Conservation (phyloP, 106 monocot genomes). For the Phalaenopsis aphrodite region DNA sequence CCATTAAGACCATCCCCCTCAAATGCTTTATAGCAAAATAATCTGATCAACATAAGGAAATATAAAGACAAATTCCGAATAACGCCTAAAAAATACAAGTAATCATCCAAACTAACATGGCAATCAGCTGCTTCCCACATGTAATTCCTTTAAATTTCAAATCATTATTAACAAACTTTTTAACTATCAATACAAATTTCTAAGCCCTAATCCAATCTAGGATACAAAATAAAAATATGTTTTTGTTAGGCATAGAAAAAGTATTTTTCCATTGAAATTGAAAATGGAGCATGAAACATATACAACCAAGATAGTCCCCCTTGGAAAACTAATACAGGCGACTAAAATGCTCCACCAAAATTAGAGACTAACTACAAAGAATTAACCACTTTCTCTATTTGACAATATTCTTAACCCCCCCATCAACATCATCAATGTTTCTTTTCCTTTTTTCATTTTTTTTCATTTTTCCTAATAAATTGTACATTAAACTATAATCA, state of each 20-base stretch:
- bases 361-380: constrained; percentile 6
- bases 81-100: no score
- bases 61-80: no score
- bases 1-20: no score
- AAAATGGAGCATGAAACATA: constrained; percentile 8
- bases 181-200: no score
- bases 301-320: not conserved
- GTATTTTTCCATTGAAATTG: not conserved
- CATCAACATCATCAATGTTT: not conserved
- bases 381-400: constrained; percentile 2
- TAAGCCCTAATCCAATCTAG: no score
- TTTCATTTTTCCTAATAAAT: not conserved
- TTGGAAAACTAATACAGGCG: not conserved
- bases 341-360: constrained; percentile 10
- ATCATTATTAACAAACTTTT: no score
- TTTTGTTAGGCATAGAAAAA: not conserved
- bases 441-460: not conserved
- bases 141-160: no score
- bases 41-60: no score
- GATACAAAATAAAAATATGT: no score
- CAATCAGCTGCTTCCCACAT: no score
- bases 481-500: constrained; percentile 1
- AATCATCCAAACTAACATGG: no score
- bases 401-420: not conserved
- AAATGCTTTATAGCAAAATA: no score